Conservation (phyloP, 805 yeast genomes). For the Zygoascus biomembranicola region DNA sequence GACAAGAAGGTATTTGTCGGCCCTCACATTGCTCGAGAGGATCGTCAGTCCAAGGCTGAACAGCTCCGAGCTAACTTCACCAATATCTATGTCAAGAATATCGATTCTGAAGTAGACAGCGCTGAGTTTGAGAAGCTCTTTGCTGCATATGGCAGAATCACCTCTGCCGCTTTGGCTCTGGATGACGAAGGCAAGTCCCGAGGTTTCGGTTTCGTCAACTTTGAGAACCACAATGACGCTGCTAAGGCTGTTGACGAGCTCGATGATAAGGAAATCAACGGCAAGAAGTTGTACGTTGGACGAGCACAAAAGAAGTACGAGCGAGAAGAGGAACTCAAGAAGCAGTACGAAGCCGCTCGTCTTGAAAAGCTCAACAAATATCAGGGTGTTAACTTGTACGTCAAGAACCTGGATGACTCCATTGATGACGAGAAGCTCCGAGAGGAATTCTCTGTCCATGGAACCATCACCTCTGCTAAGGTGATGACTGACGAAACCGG, state of each 20-base stretch:
- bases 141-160: constrained; percentile 64
- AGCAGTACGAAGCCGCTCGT: constrained; percentile 86
- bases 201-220: constrained; percentile 96
- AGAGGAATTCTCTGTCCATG: constrained; percentile 90
- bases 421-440: constrained; percentile 85
- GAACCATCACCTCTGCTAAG: constrained; percentile 74
- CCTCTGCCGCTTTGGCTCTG: constrained; percentile 72
- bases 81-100: constrained; percentile 91
- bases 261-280: constrained; percentile 52
- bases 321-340: constrained; percentile 91
- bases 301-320: constrained; percentile 99
- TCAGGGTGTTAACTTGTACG: constrained; percentile 95
- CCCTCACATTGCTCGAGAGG: constrained; percentile 84
- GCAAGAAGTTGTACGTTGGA: constrained; percentile 86
- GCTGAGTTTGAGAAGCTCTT: constrained; percentile 63
- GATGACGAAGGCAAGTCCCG: constrained; percentile 83
- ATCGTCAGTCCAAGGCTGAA: constrained; percentile 89
- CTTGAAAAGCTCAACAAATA: constrained; percentile 86
- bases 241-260: constrained; percentile 84
- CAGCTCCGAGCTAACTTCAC: constrained; percentile 89
- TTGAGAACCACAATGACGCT: constrained; percentile 79
- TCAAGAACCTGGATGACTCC: constrained; percentile 92
- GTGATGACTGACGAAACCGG: constrained; percentile 88
- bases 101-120: constrained; percentile 49
- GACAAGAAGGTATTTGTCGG: constrained; percentile 95